Evolutionary conservation across 1,139 yeast species (phyloP), one percentile per base, ranked within the genome.

Genomic region (Candida glucosophila): DNA sequence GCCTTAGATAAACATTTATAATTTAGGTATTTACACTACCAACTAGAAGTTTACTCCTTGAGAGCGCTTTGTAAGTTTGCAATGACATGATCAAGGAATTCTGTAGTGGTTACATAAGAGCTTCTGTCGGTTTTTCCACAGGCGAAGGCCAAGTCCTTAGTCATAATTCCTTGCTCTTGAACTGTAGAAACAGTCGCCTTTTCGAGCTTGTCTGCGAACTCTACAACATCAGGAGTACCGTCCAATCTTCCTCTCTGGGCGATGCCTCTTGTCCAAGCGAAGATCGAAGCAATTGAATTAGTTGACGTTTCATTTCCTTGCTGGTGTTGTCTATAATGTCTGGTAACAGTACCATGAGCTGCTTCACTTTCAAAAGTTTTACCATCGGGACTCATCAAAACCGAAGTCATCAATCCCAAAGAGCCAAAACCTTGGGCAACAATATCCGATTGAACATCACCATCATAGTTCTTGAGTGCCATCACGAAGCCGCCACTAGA

Each of bases 371-470:
- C 90, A 46, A 76, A 80, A 10, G 88, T 73, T 55, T 78, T 77
- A 19, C 92, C 92, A 54, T 80, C 90, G 32, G 92, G 86, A n/a
- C 90, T 77, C 57, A 79, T 76, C 41, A 80, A 66, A 10, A 77
- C 85, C 3, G 90, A 80, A 12, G 92, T 80, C 92, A 80, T 80
- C 40, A 80, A 64, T 29, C 92, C 92, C 34, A 80, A 60, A 5
- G 90, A 80, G 15, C 92, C 92, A 41, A 80, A 80, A 23, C 92
- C 92, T 57, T 80, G 92, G 11, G 92, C 92, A 29, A 80, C 88
- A 41, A 80, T 78, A 50, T 80, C 92, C 5, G 83, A 75, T 55
- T 79, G 85, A 29, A 80, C 92, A 53, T 80, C 92, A 55, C 92
- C 92, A 51, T 80, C 92, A 48, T 80, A 80, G 55, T 80, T 80